A percentile compares a stretch with the other conserved stretches of the same genome.
Conservation (phyloP, 441 rosid species). For the Isatis lusitanica region DNA sequence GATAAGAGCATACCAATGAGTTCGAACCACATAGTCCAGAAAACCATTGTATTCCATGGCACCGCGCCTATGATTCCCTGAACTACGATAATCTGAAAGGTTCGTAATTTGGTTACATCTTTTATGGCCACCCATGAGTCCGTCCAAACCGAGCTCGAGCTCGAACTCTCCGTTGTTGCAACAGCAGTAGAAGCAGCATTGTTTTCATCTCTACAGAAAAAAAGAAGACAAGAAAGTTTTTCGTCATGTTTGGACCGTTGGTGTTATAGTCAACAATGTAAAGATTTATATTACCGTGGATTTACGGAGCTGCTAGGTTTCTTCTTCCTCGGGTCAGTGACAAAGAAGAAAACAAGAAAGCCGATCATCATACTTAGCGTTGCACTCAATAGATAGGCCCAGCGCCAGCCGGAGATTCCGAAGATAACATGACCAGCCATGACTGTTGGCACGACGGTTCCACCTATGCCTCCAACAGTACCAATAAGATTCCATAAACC, state of each 20-base stretch:
- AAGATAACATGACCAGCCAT: slow-evolving; percentile 74
- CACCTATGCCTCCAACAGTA: slow-evolving; percentile 74
- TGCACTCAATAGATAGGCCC: slow-evolving; percentile 86
- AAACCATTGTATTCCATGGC: slow-evolving; percentile 94
- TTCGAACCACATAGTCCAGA: slow-evolving; percentile 93
- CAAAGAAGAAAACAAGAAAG: slow-evolving; percentile 68
- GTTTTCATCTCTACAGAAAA: slow-evolving; percentile 47
- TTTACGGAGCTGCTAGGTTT: not conserved
- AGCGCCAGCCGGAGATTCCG: slow-evolving; percentile 85
- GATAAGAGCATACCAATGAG: slow-evolving; percentile 56
- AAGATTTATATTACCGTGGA: slow-evolving; percentile 3
- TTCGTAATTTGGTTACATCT: slow-evolving; percentile 66
- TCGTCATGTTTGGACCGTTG: not conserved
- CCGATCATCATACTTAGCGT: slow-evolving; percentile 67
- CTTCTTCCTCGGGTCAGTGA: slow-evolving; percentile 61
- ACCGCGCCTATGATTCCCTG: slow-evolving; percentile 81
- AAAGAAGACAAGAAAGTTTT: not conserved
- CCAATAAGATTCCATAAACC: slow-evolving; percentile 76
- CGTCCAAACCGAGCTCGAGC: slow-evolving; percentile 60
- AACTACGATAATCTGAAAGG: slow-evolving; percentile 80
- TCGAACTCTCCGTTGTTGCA: slow-evolving; percentile 11
- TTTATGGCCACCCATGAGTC: slow-evolving; percentile 75
- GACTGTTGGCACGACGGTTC: slow-evolving; percentile 77
- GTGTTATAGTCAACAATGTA: not conserved
- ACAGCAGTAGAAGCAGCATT: slow-evolving; percentile 14